Evolutionary conservation across 2,329 filamentous ascomycete genomes (phyloP).

Genomic region (Diaporthe velutina): DNA sequence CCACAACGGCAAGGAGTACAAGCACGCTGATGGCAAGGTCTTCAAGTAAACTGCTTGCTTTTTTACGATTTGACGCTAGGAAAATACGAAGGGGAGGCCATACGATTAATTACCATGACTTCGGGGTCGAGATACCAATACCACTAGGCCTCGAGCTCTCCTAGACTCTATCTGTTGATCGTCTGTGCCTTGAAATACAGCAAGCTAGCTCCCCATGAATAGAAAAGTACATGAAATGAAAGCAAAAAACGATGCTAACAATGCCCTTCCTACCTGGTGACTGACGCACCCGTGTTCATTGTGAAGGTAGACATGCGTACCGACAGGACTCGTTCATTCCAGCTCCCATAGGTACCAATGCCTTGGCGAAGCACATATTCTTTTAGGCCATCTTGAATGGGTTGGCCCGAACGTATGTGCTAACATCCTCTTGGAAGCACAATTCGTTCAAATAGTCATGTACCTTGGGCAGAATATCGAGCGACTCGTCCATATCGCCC

Average conservation of each 20-base stretch:
- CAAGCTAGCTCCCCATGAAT: slow-evolving; percentile 31
- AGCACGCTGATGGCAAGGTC: slow-evolving; percentile 93
- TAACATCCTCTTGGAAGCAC: slow-evolving; percentile 70
- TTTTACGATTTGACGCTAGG: slow-evolving; percentile 38
- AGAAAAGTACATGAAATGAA: slow-evolving; percentile 35
- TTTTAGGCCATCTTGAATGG: slow-evolving; percentile 60
- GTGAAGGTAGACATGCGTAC: background rate
- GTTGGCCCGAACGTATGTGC: slow-evolving; percentile 66
- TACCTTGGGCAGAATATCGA: slow-evolving; percentile 66
- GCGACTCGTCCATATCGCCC: slow-evolving; percentile 56
- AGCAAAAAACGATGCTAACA: background rate
- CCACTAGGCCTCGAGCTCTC: slow-evolving; percentile 12
- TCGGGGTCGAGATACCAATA: slow-evolving; percentile 35
- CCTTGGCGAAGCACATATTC: background rate
- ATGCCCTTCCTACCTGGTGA: background rate
- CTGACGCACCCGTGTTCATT: background rate
- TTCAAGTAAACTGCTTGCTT: slow-evolving; percentile 83
- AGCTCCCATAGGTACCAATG: background rate
- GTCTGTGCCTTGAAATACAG: slow-evolving; percentile 18
- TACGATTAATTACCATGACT: slow-evolving; percentile 38
- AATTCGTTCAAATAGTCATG: slow-evolving; percentile 72
- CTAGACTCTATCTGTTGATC: slow-evolving; percentile 34
- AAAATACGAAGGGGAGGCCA: slow-evolving; percentile 37
- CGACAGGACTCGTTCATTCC: background rate
- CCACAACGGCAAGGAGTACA: slow-evolving; percentile 88